Evolutionary conservation across 139 green algal genomes (phyloP), one percentile per base, ranked within the genome.

Genomic region (Picochlorum sp.): DNA sequence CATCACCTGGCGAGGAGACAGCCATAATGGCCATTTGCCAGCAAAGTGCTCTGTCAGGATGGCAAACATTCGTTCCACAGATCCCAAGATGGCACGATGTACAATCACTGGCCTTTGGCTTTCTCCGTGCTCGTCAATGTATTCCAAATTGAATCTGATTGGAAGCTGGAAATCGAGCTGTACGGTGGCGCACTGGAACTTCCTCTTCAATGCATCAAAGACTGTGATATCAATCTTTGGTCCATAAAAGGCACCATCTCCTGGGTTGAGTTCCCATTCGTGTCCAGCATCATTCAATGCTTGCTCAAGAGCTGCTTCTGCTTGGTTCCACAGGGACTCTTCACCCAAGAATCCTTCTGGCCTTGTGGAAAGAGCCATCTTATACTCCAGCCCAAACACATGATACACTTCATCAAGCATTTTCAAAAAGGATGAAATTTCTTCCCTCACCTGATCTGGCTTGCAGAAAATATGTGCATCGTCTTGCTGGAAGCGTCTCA

Each of bases 161-260:
- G 92, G 92, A 60, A 98, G 81, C 85, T 98, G 92, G 85, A 98
- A 98, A 85, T 98, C 93, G 3, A 96, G 80, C 85, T 98, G 92
- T 31, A 99, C 88, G 30, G 94, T 99, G 65, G 87, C 95, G 84
- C 94, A 99, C 79, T 99, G 94, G 91, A 93, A 99, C 73, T 95
- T 92, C 50, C 94, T 86, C 18, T 93, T 91, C 44, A 95, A 85
- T 38, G 87, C 86, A 67, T 96, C 89, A 31, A 68, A 56, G 20
- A 84, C 70, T 69, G 96, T 98, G 77, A 99, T 83, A 75, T 99
- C 94, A 63, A 99, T 99, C 79, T 99, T 99, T 15, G 94, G 94
- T 4, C 94, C 94, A 72, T 99, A 99, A 75, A 99, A 99, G 5
- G 94, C 94, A 38, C 94, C 94, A 67, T 99, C 94, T 6, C 69